phyloP scores from a whole-genome alignment of 495 filamentous ascomycete species.

The Hypoxylon subgilvum region DNA sequence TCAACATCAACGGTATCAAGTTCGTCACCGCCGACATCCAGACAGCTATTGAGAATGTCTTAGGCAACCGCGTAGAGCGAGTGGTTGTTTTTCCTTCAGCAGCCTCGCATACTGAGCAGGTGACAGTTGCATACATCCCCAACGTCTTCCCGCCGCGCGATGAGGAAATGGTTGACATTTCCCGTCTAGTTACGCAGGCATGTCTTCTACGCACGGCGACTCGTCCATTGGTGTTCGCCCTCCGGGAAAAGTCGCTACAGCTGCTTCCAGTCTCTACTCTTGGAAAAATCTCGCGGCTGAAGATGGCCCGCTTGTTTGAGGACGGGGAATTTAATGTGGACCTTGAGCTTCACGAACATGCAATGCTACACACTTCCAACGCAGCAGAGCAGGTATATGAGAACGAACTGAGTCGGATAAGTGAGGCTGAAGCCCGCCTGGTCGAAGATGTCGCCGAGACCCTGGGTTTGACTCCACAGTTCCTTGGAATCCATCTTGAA shows the following conservation, averaged over 20 bases:
- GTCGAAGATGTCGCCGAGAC: too few relatives aligned
- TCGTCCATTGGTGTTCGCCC: not conserved
- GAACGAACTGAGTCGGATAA: too few relatives aligned
- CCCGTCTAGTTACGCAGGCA: not conserved
- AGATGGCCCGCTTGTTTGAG: slow-evolving; percentile 44
- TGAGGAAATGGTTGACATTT: slow-evolving; percentile 5
- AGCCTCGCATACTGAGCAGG: slow-evolving; percentile 40
- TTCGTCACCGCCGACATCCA: slow-evolving; percentile 52
- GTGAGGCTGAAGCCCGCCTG: too few relatives aligned
- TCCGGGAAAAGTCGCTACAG: not conserved
- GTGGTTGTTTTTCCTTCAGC: slow-evolving; percentile 40
- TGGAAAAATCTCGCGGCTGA: slow-evolving; percentile 56
- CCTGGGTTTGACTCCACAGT: too few relatives aligned
- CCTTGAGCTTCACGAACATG: slow-evolving; percentile 7
- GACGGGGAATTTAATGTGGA: slow-evolving; percentile 39
- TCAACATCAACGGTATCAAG: slow-evolving; percentile 64
- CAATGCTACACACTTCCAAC: not conserved
- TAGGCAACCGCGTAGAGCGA: slow-evolving; percentile 36
- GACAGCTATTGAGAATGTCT: slow-evolving; percentile 48
- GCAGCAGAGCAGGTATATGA: not conserved
- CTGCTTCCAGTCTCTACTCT: slow-evolving; percentile 47
- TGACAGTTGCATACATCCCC: slow-evolving; percentile 49
- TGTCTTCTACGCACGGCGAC: slow-evolving; percentile 12
- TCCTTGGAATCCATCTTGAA: slow-evolving; percentile 13
- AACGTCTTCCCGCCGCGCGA: not conserved